Evolutionary conservation across 208 protist species (phyloP), one percentile per base, ranked within the genome.

Genomic region (Crithidia fasciculata): DNA sequence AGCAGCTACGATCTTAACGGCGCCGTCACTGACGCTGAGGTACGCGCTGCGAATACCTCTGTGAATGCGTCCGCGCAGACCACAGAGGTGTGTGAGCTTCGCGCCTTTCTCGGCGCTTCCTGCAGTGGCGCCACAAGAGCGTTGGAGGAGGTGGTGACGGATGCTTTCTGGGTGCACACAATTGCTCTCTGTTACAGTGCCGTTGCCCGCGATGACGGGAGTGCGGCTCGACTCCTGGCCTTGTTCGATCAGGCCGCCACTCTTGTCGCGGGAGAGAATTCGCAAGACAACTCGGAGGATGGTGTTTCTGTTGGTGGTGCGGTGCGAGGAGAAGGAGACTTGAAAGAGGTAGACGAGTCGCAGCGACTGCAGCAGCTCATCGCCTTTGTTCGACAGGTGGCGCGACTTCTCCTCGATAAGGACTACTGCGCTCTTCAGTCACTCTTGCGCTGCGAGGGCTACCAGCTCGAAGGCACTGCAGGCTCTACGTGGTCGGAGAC

Each of bases 121-220:
- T 8, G 28, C 28, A 10, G 4, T 36, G 19, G 36, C 36, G 37
- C 28, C 28, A 28, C 28, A 28, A 28, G 28, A 28, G 28, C 37
- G 41, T 18, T 10, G 36, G 5, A 15, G 18, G 28, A 28, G 28
- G 28, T 43, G 4, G 36, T 69, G 6, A 18, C 45, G 0, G 74
- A 79, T 13, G 13, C 49, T 12, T 69, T 79, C 36, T 79, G 74
- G 74, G 65, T 83, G 39, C 61, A 79, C 10, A 49, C 72, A 6
- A 54, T 45, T 16, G 57, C 78, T 2, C 59, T 78, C 6, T 74
- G 62, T 60, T 82, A 82, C 70, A 72, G 72, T n/a, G 43, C 62
- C 0, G 44, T 70, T 9, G 67, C 36, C 10, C 53, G 58, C 7
- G 72, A 82, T 18, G 54, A 76, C 39, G 37, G 44, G 4, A 63